Base-by-base conservation (phyloP, 2,329 filamentous ascomycete genomes). In the Phialemonium atrogriseum region DNA sequence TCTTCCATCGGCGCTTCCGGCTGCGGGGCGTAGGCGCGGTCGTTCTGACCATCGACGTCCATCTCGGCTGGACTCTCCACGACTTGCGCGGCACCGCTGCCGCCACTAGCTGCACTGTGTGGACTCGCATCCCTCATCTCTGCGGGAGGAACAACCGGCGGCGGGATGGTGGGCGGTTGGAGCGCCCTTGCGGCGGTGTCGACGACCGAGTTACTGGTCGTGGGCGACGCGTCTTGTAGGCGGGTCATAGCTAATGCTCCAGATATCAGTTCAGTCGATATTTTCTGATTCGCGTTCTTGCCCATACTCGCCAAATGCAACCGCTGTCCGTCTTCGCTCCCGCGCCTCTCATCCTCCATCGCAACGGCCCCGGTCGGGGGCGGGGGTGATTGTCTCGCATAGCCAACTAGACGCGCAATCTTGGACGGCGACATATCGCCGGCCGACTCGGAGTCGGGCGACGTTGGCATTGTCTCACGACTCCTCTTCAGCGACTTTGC, bases 191-290 rank as follows among this genome's bases (percentile, higher is more conserved):
- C 47, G 3, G 57, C 55, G 7, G 58, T 46, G 15, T 65, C 62
- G 49, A 65, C 64, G 28, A 56, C 52, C 12, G 62, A 59, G 10
- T 62, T 64, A 2, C 62, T 40, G 51, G 59, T 38, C 16, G 40
- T 17, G 10, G 36, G 35, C n/a, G 67, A 63, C 40, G 61, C 64
- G 50, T 76, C 71, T 34, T 65, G 58, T n/a, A 69, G 58, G 37
- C 68, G 70, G 49, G 69, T 75, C 59, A 77, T 69, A 28, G 67
- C 56, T 15, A 64, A 61, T 34, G 58, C 64, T 26, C 65, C 66
- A 21, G 70, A 68, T 58, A 76, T 64, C 28, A 77, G 57, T 13
- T 69, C 68, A 14, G 64, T 59, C 18, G 77, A 54, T 19, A 63
- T 68, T 37, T 58, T 64, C 32, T 72, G 69, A n/a, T 60, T 60